Evolutionary conservation across 2,329 filamentous ascomycete species (phyloP), one percentile per base, ranked within the genome.

Genomic region (Byssothecium circinans): DNA sequence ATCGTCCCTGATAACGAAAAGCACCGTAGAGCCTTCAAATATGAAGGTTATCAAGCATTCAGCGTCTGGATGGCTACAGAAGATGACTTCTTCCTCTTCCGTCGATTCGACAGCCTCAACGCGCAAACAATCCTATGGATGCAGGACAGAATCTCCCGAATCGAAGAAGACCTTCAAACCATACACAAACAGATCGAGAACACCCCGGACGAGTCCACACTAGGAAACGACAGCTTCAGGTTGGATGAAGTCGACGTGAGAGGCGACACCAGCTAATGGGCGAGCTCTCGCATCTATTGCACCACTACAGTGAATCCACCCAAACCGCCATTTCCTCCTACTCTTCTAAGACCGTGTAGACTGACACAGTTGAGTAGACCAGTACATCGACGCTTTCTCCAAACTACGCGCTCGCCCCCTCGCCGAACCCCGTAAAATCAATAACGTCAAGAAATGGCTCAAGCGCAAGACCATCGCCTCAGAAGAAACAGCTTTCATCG

Each of bases 1-100:
- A n/a, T n/a, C n/a, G n/a, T n/a, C n/a, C n/a, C n/a, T n/a, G n/a
- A n/a, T n/a, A n/a, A n/a, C n/a, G n/a, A n/a, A n/a, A n/a, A n/a
- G n/a, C n/a, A n/a, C n/a, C n/a, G n/a, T n/a, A n/a, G n/a, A n/a
- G n/a, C n/a, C n/a, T n/a, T n/a, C n/a, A 43, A 76, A 54, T 52
- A 51, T 30, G 41, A 55, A 11, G 65, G 65, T 1, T 68, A 69
- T 42, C 45, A 53, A 30, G 53, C 40, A 0, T 62, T 65, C 33
- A 61, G 54, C 22, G 49, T 41, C 30, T 67, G 56, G 58, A 59
- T 67, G 53, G 61, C 65, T 8, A 63, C 62, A 1, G 62, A 67
- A 29, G 51, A 67, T 27, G 62, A 64, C 39, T 67, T 64, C 33
- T 65, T 68, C 23, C 44, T 69, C 0, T 38, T 69, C 22, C 56